A percentile compares a stretch with the other conserved stretches of the same genome.
phyloP scores from a whole-genome alignment of 2,329 filamentous ascomycete genomes.

The Ramichloridium luteum region DNA sequence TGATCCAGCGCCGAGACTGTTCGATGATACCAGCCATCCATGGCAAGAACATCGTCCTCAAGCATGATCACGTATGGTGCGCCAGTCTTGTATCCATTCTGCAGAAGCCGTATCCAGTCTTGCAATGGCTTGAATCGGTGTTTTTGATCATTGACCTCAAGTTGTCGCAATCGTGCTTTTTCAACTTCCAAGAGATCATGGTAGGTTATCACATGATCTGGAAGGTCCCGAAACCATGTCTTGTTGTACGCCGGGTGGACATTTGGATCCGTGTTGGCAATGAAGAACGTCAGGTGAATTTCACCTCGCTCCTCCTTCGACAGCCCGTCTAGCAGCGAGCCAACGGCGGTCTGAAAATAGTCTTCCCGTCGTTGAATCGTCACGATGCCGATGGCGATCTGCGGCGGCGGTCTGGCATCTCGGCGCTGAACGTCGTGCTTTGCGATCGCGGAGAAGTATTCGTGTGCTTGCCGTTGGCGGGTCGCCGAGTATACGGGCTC shows the following conservation, averaged over 20 bases:
- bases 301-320: conserved; percentile 29
- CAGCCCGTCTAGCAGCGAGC: conserved; percentile 33
- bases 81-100: conserved; percentile 27
- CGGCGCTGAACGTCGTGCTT: neutral
- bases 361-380: neutral
- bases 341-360: conserved; percentile 33
- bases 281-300: conserved; percentile 33
- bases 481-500: neutral
- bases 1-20: conserved; percentile 25
- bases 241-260: conserved; percentile 31
- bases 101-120: conserved; percentile 34
- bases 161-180: neutral
- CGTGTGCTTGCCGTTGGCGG: neutral
- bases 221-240: conserved; percentile 29
- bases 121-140: conserved; percentile 20
- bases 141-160: neutral
- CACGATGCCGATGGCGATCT: neutral
- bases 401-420: neutral
- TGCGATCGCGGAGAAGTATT: neutral
- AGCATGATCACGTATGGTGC: conserved; percentile 33
- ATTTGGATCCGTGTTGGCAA: conserved; percentile 32
- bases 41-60: conserved; percentile 37
- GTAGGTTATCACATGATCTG: conserved; percentile 33
- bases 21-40: conserved; percentile 37
- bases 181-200: conserved; percentile 9